Percentiles rank a stretch among this genome's conserved stretches.
These are phyloP conservation scores for Penicillium occitanis DNA, from an alignment of 2,329 filamentous ascomycete species.

Conservation along the genomic window DNA sequence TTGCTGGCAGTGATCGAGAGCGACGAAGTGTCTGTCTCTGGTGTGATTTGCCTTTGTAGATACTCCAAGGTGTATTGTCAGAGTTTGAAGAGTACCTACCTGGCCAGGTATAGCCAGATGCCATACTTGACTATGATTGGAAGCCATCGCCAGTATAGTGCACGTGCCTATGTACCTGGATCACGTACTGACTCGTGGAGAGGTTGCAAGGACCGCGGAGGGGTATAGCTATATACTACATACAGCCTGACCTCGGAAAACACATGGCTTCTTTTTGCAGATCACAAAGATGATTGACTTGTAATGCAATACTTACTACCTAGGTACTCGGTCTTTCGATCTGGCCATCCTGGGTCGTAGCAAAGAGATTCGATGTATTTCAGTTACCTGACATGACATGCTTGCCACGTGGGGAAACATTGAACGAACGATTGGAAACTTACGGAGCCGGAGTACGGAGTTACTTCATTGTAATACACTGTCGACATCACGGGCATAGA, in stretches of 20 bases:
- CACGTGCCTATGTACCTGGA: not conserved
- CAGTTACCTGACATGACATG: not conserved
- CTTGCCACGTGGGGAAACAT: not conserved
- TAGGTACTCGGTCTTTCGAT: not conserved
- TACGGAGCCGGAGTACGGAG: conserved; percentile 2
- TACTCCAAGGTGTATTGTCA: not conserved
- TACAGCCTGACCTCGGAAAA: not conserved
- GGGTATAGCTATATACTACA: not conserved
- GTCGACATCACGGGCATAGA: not conserved
- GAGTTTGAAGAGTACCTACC: not conserved
- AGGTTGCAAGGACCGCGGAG: not conserved
- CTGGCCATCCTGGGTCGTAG: not conserved
- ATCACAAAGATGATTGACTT: not conserved
- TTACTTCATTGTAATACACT: not conserved
- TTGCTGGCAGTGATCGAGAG: conserved; percentile 28
- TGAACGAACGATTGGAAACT: not conserved
- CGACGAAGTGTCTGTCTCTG: conserved; percentile 33
- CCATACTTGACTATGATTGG: not conserved
- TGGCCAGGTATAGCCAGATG: not conserved
- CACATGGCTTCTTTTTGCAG: not conserved
- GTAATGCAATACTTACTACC: not conserved
- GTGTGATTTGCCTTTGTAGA: conserved; percentile 28
- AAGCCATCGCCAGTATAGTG: not conserved
- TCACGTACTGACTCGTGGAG: not conserved
- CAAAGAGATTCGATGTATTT: not conserved